Evolutionary conservation across 441 rosid species (phyloP).

Genomic region (Eruca vesicaria): DNA sequence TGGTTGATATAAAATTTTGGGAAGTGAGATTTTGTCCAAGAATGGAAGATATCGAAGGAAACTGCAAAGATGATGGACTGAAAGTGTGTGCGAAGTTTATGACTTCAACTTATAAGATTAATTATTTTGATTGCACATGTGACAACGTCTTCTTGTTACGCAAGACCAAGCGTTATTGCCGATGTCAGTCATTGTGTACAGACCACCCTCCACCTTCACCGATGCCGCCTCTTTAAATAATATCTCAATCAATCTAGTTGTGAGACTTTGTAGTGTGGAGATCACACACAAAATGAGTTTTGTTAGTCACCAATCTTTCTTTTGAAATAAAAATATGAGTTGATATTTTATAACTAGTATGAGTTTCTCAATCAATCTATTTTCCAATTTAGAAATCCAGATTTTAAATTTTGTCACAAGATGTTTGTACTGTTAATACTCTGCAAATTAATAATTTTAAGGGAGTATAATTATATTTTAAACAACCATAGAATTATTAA

Average conservation of each 20-base stretch:
- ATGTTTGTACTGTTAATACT: not conserved
- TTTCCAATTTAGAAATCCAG: not conserved
- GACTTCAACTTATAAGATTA: not conserved
- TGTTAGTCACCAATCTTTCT: not conserved
- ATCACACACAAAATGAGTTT: slow-evolving; percentile 3
- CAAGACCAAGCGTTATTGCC: slow-evolving; percentile 9
- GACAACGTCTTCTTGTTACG: slow-evolving; percentile 7
- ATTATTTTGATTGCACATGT: slow-evolving; percentile 6
- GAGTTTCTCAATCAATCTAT: not conserved
- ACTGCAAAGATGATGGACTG: not conserved
- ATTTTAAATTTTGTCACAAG: not conserved
- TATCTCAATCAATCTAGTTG: not conserved
- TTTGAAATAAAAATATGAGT: not conserved
- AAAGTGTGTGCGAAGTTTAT: slow-evolving; percentile 1
- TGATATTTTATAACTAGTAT: not conserved
- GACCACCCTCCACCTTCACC: not conserved
- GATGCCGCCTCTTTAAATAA: not conserved
- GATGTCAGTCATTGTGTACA: not conserved
- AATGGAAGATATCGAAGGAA: slow-evolving; percentile 15
- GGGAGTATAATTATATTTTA: not conserved
- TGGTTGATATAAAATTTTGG: not conserved
- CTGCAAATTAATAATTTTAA: not conserved
- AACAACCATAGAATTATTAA: not conserved
- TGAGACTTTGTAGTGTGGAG: not conserved
- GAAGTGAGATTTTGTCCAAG: not conserved